phyloP scores from a whole-genome alignment of 805 yeast genomes.

The Saccharomycopsis sp. region DNA sequence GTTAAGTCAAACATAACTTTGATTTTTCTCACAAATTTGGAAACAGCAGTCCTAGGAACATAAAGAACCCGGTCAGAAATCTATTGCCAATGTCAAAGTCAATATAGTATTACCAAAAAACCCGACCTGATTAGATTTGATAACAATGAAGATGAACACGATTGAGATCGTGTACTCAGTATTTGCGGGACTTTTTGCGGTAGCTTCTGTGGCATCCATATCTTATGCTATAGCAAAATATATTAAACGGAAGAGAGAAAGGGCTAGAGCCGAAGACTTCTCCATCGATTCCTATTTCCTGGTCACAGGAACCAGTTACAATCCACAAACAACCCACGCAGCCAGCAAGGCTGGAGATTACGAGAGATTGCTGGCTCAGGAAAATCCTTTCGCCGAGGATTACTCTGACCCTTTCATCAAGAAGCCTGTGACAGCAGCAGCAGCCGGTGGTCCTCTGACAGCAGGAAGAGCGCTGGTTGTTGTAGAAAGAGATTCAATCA shows the following conservation, averaged over 20 bases:
- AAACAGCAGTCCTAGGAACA: not conserved
- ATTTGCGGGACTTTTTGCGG: not conserved
- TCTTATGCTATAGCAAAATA: not conserved
- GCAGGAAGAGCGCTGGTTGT: not conserved
- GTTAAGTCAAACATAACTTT: too few species aligned
- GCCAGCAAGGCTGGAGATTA: constrained; percentile 2
- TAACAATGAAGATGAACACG: not conserved
- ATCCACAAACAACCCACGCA: constrained; percentile 12
- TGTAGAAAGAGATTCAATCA: not conserved
- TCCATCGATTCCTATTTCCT: not conserved
- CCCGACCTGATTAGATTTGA: not conserved
- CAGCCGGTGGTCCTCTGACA: not conserved
- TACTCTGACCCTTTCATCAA: constrained; percentile 5
- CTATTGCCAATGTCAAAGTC: not conserved
- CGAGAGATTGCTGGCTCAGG: constrained; percentile 3
- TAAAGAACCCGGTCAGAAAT: not conserved
- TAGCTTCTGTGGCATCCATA: not conserved
- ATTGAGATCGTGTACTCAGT: not conserved
- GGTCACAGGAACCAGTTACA: constrained; percentile 1
- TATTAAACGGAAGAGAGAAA: not conserved
- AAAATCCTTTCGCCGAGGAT: constrained; percentile 12
- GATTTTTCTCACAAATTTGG: not conserved
- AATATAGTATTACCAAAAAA: not conserved
- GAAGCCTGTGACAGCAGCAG: constrained; percentile 6
- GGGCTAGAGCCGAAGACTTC: not conserved